phyloP scores from a whole-genome alignment of 2,329 filamentous ascomycete species.

The Beauveria sp. region DNA sequence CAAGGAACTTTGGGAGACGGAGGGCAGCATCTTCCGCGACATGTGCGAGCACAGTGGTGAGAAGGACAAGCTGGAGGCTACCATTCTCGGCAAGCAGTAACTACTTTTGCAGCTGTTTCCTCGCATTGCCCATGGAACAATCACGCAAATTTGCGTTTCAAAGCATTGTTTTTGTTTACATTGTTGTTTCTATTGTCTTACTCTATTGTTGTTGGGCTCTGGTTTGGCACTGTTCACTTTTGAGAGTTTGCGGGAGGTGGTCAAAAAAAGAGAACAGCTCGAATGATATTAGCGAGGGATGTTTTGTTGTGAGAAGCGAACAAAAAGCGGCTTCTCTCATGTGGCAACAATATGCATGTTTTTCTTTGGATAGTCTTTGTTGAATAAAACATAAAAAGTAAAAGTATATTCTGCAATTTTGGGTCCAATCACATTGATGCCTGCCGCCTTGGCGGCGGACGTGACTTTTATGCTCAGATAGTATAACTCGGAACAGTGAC shows the following conservation, averaged over 20 bases:
- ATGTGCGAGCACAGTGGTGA: constrained; percentile 58
- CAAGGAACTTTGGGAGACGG: constrained; percentile 49
- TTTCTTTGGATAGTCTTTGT: not conserved
- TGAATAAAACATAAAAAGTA: not conserved
- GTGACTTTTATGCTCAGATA: no score
- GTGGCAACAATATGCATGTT: no score
- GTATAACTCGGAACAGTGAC: no score
- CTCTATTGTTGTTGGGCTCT: not conserved
- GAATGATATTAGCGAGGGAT: not conserved
- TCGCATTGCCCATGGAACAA: not conserved
- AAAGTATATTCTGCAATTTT: no score
- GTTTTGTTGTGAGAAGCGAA: not conserved
- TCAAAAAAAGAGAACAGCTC: not conserved
- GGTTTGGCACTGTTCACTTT: not conserved
- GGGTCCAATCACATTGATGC: no score
- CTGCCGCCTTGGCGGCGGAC: no score
- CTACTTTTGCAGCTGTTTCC: not conserved
- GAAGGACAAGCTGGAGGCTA: constrained; percentile 41
- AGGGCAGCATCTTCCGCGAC: constrained; percentile 48
- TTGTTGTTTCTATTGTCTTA: not conserved
- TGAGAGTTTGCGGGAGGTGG: not conserved
- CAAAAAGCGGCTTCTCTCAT: not conserved
- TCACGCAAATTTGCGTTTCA: not conserved
- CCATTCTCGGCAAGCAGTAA: constrained; percentile 28
- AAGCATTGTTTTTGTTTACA: not conserved